Percentiles rank a stretch among this genome's conserved stretches.
phyloP scores from a whole-genome alignment of 108 stramenopile genomes.

The Discostella pseudostelligera region DNA sequence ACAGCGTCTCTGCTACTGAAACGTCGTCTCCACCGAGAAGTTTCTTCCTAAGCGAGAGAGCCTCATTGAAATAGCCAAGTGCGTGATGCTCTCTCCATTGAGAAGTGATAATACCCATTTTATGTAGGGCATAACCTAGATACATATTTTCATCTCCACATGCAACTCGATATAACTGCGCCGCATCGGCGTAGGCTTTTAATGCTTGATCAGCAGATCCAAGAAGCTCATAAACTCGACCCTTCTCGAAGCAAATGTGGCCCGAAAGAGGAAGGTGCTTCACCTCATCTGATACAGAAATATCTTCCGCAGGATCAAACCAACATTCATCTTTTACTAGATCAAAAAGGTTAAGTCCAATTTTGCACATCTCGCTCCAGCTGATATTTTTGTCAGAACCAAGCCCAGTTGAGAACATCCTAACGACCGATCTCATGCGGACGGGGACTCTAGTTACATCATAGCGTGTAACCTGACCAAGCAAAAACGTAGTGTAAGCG shows the following conservation, averaged over 20 bases:
- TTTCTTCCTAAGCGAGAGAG: slow-evolving; percentile 27
- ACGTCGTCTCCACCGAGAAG: slow-evolving; percentile 33
- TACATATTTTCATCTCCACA: slow-evolving; percentile 38
- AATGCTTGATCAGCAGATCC: slow-evolving; percentile 32
- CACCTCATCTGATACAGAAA: slow-evolving; percentile 20
- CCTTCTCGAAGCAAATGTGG: slow-evolving; percentile 34
- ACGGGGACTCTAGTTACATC: slow-evolving; percentile 24
- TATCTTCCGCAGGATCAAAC: slow-evolving; percentile 27
- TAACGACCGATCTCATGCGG: slow-evolving; percentile 26
- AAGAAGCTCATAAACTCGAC: slow-evolving; percentile 34
- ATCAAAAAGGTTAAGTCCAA: slow-evolving; percentile 20
- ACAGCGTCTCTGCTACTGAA: slow-evolving; percentile 41
- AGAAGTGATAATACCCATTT: slow-evolving; percentile 35
- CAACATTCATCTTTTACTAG: slow-evolving; percentile 41
- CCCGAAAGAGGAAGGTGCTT: slow-evolving; percentile 41
- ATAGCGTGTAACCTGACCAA: slow-evolving; percentile 7
- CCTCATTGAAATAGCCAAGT: slow-evolving; percentile 38
- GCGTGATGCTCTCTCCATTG: slow-evolving; percentile 24
- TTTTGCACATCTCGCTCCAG: slow-evolving; percentile 33
- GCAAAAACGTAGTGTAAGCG: slow-evolving; percentile 23
- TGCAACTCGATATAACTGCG: slow-evolving; percentile 33
- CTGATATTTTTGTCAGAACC: slow-evolving; percentile 12
- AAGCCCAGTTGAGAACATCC: slow-evolving; percentile 12
- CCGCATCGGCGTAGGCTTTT: slow-evolving; percentile 27
- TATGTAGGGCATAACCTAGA: slow-evolving; percentile 39